Evolutionary conservation across 75 land plant genomes (phyloP).

Genomic region (Isoetes taiwanensis): DNA sequence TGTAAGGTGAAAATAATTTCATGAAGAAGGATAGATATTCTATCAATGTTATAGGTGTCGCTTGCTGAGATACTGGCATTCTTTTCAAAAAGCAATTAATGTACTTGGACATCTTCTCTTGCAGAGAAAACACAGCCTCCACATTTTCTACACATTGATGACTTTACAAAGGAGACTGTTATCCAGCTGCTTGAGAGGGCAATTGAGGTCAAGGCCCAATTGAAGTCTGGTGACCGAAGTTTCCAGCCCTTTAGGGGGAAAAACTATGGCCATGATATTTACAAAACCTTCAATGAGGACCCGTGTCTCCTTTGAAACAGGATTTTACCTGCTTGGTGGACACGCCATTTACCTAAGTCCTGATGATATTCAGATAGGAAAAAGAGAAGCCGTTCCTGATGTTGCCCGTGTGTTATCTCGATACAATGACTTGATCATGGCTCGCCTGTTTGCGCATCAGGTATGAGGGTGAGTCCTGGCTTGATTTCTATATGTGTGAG

Average conservation of each 20-base stretch:
- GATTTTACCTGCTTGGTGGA: constrained; percentile 82
- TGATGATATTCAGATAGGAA: constrained; percentile 93
- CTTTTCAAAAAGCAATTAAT: too few species aligned
- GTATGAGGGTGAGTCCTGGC: constrained; percentile 1
- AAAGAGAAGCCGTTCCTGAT: constrained; percentile 93
- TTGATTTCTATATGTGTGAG: neutral
- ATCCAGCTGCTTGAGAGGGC: constrained; percentile 66
- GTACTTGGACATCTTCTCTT: too few species aligned
- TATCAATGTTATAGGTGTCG: too few species aligned
- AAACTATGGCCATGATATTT: constrained; percentile 97
- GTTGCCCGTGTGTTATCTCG: constrained; percentile 86
- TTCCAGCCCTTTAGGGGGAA: constrained; percentile 82
- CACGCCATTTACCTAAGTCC: constrained; percentile 97
- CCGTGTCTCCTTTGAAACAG: constrained; percentile 95
- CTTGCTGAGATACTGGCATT: too few species aligned
- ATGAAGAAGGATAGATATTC: too few species aligned
- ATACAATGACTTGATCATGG: constrained; percentile 92
- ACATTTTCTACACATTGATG: constrained; percentile 77
- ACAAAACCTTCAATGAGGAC: constrained; percentile 98
- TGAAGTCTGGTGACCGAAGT: constrained; percentile 73
- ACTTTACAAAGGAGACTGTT: constrained; percentile 70
- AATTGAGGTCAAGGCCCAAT: constrained; percentile 52
- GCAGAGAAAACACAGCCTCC: constrained; percentile 37
- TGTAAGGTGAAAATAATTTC: too few species aligned
- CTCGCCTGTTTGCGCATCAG: constrained; percentile 60